Conservation (phyloP, 208 protist species). For the Acanthamoeba healyi region DNA sequence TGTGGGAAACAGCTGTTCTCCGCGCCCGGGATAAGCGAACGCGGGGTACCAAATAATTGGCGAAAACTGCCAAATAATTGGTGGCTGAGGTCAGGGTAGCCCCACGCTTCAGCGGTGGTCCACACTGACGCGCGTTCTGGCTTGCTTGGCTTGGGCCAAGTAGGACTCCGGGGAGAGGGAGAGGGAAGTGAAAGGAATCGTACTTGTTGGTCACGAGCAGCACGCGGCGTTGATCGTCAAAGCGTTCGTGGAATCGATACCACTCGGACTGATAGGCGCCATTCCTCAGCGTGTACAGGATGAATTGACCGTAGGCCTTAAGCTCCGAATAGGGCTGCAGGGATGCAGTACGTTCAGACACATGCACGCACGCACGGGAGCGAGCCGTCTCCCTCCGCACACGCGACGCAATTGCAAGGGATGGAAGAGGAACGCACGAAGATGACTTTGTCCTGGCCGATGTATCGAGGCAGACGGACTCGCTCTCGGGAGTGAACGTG, state of each 20-base stretch:
- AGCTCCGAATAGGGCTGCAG: conserved; percentile 43
- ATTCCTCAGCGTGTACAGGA: conserved; percentile 62
- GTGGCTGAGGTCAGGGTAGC: background rate
- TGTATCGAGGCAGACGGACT: conserved; percentile 52
- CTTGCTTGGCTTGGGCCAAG: background rate
- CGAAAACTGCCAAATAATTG: background rate
- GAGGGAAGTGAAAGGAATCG: background rate
- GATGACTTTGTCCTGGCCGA: conserved; percentile 71
- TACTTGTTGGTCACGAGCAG: conserved; percentile 64
- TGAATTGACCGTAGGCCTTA: conserved; percentile 45
- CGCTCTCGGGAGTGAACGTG: conserved; percentile 5
- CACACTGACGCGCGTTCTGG: too few relatives aligned
- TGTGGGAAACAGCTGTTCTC: too few relatives aligned
- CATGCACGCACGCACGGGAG: background rate
- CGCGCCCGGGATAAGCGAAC: too few relatives aligned
- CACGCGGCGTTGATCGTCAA: conserved; percentile 19
- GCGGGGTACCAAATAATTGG: background rate
- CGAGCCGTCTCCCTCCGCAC: background rate
- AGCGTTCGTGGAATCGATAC: conserved; percentile 59
- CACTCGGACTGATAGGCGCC: conserved; percentile 67
- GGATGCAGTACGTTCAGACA: too few relatives aligned
- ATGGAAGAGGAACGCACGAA: background rate
- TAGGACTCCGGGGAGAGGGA: background rate
- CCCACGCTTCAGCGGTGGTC: too few relatives aligned
- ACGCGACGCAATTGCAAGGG: background rate